Conservation (phyloP, 371 early-diverging fungal species). For the Gilbertella persicaria region DNA sequence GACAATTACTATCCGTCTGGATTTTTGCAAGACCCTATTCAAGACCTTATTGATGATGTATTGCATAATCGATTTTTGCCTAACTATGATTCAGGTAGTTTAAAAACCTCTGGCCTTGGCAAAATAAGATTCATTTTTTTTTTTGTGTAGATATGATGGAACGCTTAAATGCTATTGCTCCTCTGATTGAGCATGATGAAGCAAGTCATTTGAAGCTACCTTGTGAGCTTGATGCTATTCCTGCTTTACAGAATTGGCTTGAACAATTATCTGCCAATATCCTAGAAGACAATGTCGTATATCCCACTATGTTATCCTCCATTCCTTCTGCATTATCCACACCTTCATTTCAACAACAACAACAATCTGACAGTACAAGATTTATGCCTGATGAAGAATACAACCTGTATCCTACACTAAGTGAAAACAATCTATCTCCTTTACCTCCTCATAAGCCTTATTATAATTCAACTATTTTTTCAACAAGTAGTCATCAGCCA, state of each 20-base stretch:
- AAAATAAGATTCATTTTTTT: background rate
- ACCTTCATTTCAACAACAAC: background rate
- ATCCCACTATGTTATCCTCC: conserved; percentile 12
- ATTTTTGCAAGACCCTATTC: conserved; percentile 30
- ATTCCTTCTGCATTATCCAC: background rate
- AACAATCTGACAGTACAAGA: background rate
- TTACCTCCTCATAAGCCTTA: background rate
- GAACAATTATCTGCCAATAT: conserved; percentile 50
- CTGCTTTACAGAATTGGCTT: conserved; percentile 50
- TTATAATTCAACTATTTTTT: background rate
- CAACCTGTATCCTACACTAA: conserved; percentile 23
- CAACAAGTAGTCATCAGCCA: background rate
- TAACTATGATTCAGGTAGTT: conserved; percentile 52
- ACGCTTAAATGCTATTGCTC: conserved; percentile 39
- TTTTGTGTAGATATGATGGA: conserved; percentile 49
- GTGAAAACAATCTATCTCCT: background rate
- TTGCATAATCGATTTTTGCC: conserved; percentile 42
- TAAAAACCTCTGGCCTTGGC: conserved; percentile 5
- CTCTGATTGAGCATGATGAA: conserved; percentile 23
- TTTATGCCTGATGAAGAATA: conserved; percentile 7
- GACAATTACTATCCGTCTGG: background rate
- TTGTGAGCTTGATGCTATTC: conserved; percentile 38
- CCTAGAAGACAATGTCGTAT: conserved; percentile 33
- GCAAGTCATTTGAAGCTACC: conserved; percentile 33
- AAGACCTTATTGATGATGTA: conserved; percentile 47